These are phyloP conservation scores for Syzygium syzygioides DNA, from an alignment of 441 rosid genomes.

Conservation along the genomic window DNA sequence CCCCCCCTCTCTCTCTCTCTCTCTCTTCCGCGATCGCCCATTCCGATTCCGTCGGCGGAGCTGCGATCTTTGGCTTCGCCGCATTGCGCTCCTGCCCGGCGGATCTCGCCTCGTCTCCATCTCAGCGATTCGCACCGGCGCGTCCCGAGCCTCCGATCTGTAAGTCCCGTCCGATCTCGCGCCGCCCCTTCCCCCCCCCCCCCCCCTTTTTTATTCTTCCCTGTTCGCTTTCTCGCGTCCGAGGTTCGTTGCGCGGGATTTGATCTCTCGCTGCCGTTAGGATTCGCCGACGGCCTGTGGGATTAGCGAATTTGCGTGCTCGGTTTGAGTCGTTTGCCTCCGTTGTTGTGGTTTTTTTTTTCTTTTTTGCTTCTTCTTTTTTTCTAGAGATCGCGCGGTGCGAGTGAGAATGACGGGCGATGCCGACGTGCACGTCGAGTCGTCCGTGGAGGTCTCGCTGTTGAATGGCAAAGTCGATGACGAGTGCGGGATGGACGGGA, in stretches of 20 bases:
- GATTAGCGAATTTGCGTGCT: neutral
- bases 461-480: neutral
- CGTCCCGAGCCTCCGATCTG: neutral
- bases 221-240: neutral
- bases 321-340: neutral
- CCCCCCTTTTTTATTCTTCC: neutral
- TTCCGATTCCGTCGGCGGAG: neutral
- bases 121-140: neutral
- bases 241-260: neutral
- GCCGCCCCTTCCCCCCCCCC: neutral
- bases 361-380: neutral
- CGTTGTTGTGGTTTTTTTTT: too few relatives aligned
- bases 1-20: neutral
- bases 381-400: neutral
- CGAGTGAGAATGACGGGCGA: neutral
- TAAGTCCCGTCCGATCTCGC: neutral
- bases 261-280: neutral
- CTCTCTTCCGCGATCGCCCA: neutral
- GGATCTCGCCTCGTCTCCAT: conserved; percentile 4
- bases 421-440: neutral
- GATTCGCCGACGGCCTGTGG: neutral
- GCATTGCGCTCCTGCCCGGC: neutral
- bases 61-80: neutral
- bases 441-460: neutral
- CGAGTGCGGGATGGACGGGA: neutral